Conservation (phyloP, 208 protist genomes). For the Crithidia bombi region DNA sequence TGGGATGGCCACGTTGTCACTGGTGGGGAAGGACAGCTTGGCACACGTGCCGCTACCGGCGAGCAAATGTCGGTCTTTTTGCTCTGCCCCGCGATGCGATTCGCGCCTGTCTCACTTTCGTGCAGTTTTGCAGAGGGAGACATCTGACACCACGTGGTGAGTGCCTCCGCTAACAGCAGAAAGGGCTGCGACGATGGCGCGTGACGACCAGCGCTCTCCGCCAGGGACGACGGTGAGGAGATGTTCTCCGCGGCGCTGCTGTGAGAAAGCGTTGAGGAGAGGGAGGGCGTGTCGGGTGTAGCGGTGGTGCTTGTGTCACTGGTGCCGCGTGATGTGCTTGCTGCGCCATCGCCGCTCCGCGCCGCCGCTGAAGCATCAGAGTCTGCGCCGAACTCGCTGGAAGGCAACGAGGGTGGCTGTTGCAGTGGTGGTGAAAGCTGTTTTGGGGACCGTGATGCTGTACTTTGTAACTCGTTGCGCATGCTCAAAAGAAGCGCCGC, state of each 20-base stretch:
- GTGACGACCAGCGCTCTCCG: neutral
- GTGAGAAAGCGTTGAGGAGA: no score
- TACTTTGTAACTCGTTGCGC: neutral
- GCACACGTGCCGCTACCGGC: neutral
- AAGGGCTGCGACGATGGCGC: neutral
- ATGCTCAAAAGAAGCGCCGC: conserved; percentile 18
- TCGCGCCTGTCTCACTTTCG: neutral
- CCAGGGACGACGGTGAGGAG: neutral
- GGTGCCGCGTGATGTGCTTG: neutral
- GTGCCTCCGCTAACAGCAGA: neutral
- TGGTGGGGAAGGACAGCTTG: conserved; percentile 2
- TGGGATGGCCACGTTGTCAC: neutral
- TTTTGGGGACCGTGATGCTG: neutral
- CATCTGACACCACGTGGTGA: neutral
- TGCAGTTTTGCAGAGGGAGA: neutral
- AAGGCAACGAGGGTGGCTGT: no score
- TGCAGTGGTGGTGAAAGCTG: no score
- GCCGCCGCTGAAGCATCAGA: neutral
- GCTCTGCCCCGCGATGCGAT: neutral
- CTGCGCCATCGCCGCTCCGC: neutral
- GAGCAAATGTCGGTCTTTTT: neutral
- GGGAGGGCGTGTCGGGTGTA: neutral
- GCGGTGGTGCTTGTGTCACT: neutral
- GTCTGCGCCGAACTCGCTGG: no score
- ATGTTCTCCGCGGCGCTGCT: neutral